Percentiles rank a stretch among this genome's conserved stretches.
Evolutionary conservation across 805 yeast species (phyloP).

Genomic region (Candida tammaniensis): DNA sequence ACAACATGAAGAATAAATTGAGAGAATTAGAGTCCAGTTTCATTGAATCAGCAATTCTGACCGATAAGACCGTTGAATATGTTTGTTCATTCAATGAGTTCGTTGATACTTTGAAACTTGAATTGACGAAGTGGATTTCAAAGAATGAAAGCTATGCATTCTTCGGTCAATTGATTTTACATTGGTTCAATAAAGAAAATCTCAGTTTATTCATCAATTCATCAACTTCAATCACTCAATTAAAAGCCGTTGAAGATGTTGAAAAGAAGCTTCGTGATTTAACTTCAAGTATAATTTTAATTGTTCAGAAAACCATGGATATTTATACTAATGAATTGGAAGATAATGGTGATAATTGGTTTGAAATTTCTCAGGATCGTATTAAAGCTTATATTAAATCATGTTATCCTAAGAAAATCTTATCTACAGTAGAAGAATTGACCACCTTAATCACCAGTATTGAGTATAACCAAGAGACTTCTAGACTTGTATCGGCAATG

Average conservation of each 20-base stretch:
- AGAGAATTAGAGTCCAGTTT: constrained; percentile 12
- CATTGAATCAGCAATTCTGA: constrained; percentile 21
- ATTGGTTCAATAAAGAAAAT: constrained; percentile 40
- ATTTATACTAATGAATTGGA: constrained; percentile 22
- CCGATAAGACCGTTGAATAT: constrained; percentile 15
- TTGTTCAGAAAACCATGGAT: constrained; percentile 56
- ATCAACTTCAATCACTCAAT: constrained; percentile 19
- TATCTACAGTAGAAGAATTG: constrained; percentile 31
- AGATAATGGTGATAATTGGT: constrained; percentile 66
- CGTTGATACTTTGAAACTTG: constrained; percentile 19
- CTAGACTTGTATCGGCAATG: constrained; percentile 45
- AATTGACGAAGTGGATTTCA: constrained; percentile 34
- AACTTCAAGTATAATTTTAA: constrained; percentile 58
- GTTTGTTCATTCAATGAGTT: constrained; percentile 20
- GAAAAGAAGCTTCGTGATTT: constrained; percentile 51
- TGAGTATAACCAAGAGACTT: constrained; percentile 36
- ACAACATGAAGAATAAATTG: constrained; percentile 15
- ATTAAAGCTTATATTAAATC: constrained; percentile 40
- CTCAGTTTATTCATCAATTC: constrained; percentile 19
- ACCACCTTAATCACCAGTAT: constrained; percentile 30
- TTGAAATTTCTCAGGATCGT: constrained; percentile 46
- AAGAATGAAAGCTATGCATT: constrained; percentile 35
- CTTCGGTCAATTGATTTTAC: constrained; percentile 44
- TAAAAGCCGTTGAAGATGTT: constrained; percentile 29
- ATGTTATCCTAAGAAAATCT: constrained; percentile 38